Conservation (phyloP, 441 rosid species). For the Pelargonium australe region DNA sequence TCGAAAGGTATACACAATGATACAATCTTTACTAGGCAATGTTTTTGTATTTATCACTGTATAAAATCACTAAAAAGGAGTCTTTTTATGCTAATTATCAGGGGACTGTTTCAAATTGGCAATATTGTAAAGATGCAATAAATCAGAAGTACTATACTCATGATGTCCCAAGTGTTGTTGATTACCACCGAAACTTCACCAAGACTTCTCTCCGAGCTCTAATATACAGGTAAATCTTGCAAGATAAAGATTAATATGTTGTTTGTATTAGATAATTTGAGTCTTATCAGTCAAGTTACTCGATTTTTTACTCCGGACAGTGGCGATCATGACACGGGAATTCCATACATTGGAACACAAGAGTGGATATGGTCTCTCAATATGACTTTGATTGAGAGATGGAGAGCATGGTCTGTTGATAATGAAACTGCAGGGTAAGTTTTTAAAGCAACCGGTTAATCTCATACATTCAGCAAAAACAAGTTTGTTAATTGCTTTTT, state of each 20-base stretch:
- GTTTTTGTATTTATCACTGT: too few relatives aligned
- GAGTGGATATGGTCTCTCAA: conserved; percentile 21
- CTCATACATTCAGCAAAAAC: too few relatives aligned
- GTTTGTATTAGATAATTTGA: too few relatives aligned
- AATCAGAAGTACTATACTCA: conserved; percentile 6
- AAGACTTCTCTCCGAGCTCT: conserved; percentile 15
- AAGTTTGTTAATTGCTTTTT: too few relatives aligned
- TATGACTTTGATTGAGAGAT: conserved; percentile 12
- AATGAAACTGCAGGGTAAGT: conserved; percentile 10
- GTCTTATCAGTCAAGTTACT: too few relatives aligned
- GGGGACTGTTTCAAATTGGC: conserved; percentile 16
- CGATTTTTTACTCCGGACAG: conserved; percentile 7
- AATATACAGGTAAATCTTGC: conserved; percentile 16
- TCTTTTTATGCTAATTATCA: not conserved
- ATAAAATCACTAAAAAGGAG: too few relatives aligned
- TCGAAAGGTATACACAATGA: conserved; percentile 21
- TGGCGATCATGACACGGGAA: conserved; percentile 25
- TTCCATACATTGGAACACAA: conserved; percentile 23
- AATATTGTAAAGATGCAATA: conserved; percentile 17
- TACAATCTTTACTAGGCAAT: too few relatives aligned
- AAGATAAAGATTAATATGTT: not conserved
- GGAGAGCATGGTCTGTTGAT: conserved; percentile 17
- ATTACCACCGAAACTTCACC: conserved; percentile 21
- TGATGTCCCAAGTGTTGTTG: conserved; percentile 18
- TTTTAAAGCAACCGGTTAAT: not conserved